Percentiles rank a stretch among this genome's conserved stretches.
phyloP scores from a whole-genome alignment of 2,329 filamentous ascomycete species.

The Ascochyta koolunga region DNA sequence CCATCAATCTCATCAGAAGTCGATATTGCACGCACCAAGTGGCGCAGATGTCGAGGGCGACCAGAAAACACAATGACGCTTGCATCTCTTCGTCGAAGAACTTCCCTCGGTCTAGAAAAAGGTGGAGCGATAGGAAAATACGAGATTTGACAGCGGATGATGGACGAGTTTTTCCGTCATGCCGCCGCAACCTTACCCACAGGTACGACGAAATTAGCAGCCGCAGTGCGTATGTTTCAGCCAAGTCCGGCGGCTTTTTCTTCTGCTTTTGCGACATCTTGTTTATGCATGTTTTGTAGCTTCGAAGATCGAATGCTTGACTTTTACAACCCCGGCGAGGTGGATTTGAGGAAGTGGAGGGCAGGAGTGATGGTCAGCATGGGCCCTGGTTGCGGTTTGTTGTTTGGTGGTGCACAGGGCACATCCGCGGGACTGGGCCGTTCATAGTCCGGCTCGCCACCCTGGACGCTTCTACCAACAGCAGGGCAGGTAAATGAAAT shows the following conservation, averaged over 20 bases:
- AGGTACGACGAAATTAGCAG: conserved; percentile 17
- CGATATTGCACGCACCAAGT: neutral
- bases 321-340: neutral
- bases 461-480: conserved; percentile 1
- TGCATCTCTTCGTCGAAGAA: conserved; percentile 2
- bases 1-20: neutral
- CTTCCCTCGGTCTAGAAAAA: neutral
- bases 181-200: conserved; percentile 10
- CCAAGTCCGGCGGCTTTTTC: conserved; percentile 10
- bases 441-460: neutral
- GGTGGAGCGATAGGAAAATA: conserved; percentile 9
- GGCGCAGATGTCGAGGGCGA: conserved; percentile 9
- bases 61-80: conserved; percentile 8
- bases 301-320: neutral
- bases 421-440: conserved; percentile 1
- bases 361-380: neutral
- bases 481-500: conserved; percentile 7
- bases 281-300: neutral
- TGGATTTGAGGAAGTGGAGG: neutral
- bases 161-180: conserved; percentile 15
- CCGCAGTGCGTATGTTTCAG: conserved; percentile 12
- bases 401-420: conserved; percentile 7
- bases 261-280: neutral
- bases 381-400: neutral
- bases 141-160: conserved; percentile 15